A percentile compares a stretch with the other conserved stretches of the same genome.
Evolutionary conservation across 768 basidiomycete species (phyloP).

Genomic region (Austroboletus festivus): DNA sequence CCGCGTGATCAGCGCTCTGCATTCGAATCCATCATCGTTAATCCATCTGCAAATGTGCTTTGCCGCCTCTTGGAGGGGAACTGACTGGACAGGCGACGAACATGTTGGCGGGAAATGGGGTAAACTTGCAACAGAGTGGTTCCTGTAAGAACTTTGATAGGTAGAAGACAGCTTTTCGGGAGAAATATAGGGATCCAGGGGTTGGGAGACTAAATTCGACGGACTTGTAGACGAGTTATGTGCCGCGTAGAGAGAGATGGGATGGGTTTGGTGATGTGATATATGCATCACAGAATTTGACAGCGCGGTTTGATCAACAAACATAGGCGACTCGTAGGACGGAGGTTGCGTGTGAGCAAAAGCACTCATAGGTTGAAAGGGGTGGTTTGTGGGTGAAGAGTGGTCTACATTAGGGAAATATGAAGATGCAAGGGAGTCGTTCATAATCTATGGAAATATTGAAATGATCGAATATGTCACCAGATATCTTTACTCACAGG

Average conservation of each 20-base stretch:
- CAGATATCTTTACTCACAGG: neutral
- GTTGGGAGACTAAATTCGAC: neutral
- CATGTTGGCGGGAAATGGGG: neutral
- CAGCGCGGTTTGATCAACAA: too few relatives aligned
- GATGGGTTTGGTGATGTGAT: too few relatives aligned
- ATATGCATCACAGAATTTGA: too few relatives aligned
- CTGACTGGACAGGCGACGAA: neutral
- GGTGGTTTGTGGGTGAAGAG: too few relatives aligned
- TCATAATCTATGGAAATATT: neutral
- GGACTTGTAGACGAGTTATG: neutral
- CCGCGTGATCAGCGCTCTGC: neutral
- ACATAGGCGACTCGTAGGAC: neutral
- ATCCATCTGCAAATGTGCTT: constrained; percentile 10
- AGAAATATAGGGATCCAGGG: too few relatives aligned
- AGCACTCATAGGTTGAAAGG: too few relatives aligned
- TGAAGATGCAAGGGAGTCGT: too few relatives aligned
- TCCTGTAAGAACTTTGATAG: neutral
- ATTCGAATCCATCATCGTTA: neutral
- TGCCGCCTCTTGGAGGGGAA: neutral
- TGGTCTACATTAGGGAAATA: too few relatives aligned
- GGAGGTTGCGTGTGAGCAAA: too few relatives aligned
- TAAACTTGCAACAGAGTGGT: neutral
- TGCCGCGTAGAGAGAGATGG: too few relatives aligned
- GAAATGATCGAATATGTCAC: neutral
- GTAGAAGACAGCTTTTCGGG: too few relatives aligned